Evolutionary conservation across 371 early-diverging fungal species (phyloP).

Genomic region (Mortierella sp.): DNA sequence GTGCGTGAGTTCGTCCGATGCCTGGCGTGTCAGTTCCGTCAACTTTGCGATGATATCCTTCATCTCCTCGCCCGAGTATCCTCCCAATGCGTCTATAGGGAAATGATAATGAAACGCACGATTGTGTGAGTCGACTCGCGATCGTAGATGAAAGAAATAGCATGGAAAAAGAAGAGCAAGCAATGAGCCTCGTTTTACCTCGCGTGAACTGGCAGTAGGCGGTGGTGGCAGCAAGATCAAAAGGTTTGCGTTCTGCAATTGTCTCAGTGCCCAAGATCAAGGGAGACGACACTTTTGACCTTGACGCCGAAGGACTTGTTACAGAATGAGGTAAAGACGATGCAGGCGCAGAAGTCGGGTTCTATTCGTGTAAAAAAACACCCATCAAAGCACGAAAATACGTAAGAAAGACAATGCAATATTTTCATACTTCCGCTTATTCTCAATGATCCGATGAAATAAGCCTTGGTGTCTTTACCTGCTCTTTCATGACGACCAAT

Average conservation of each 20-base stretch:
- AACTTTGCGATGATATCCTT: constrained; percentile 69
- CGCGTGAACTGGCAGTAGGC: constrained; percentile 48
- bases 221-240: constrained; percentile 33
- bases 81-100: constrained; percentile 68
- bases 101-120: neutral
- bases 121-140: neutral
- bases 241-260: constrained; percentile 36
- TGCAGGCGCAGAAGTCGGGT: constrained; percentile 11
- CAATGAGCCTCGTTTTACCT: constrained; percentile 3
- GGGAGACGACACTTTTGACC: constrained; percentile 39
- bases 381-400: too few species aligned
- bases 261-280: constrained; percentile 38
- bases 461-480: constrained; percentile 9
- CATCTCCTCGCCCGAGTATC: constrained; percentile 71
- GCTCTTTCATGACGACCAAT: constrained; percentile 34
- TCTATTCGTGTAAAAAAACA: neutral
- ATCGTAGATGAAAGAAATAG: neutral
- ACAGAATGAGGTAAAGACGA: constrained; percentile 25
- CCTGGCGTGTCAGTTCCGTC: constrained; percentile 69
- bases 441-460: neutral
- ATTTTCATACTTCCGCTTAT: neutral
- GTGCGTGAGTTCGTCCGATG: constrained; percentile 73
- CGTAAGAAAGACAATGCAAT: neutral
- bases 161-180: neutral
- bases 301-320: constrained; percentile 18